phyloP scores from a whole-genome alignment of 2,329 filamentous ascomycete species.

The Talaromyces atroroseus region DNA sequence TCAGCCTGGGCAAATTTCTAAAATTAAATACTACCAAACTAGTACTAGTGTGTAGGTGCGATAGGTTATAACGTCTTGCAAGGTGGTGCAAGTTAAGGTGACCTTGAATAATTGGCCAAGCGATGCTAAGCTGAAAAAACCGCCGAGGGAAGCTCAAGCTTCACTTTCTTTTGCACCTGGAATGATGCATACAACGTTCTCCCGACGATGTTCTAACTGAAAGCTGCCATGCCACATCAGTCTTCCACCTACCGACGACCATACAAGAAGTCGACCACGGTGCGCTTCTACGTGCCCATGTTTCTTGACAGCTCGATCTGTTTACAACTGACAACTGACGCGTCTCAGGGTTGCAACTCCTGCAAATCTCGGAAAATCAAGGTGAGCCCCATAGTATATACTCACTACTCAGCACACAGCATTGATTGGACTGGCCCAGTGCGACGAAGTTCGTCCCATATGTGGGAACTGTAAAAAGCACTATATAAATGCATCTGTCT shows the following conservation, averaged over 20 bases:
- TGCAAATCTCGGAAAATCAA: conserved; percentile 12
- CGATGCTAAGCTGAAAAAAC: neutral
- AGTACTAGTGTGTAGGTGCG: too few species aligned
- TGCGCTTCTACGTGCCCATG: neutral
- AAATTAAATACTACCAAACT: too few species aligned
- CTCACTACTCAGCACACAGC: neutral
- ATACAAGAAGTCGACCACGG: conserved; percentile 10
- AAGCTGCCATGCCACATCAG: neutral
- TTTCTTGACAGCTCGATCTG: neutral
- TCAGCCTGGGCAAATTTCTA: too few species aligned
- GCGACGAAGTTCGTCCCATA: conserved; percentile 9
- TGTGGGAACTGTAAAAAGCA: conserved; percentile 10
- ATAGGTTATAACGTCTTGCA: too few species aligned
- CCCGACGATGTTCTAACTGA: neutral
- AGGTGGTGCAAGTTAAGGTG: too few species aligned
- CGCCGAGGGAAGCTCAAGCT: neutral
- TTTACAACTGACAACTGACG: neutral
- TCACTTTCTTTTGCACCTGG: too few species aligned
- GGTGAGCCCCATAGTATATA: neutral
- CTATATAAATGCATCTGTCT: conserved; percentile 2
- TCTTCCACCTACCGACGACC: neutral
- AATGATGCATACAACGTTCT: neutral
- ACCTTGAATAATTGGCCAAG: too few species aligned
- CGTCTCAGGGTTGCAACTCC: conserved; percentile 2
- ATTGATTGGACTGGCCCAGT: conserved; percentile 1